These are phyloP conservation scores for Solanum chiquidenum DNA, from an alignment of 257 asterid species.

Conservation along the genomic window DNA sequence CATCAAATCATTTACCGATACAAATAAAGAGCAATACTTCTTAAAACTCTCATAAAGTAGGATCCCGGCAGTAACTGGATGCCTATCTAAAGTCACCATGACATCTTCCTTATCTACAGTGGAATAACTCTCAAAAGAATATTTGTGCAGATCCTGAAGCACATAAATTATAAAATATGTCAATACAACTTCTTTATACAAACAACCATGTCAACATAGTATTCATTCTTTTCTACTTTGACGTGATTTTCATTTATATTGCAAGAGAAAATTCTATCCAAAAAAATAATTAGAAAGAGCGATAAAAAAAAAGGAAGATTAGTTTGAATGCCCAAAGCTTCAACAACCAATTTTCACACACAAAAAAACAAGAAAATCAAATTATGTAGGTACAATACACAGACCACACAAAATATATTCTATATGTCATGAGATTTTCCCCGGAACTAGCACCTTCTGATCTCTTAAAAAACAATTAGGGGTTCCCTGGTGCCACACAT, in stretches of 20 bases:
- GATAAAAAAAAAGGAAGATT: background rate
- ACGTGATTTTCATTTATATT: slow-evolving; percentile 1
- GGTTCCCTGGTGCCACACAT: background rate
- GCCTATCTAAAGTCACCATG: too few relatives aligned
- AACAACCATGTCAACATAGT: background rate
- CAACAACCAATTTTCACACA: background rate
- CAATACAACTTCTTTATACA: background rate
- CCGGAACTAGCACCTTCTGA: background rate
- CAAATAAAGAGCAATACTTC: too few relatives aligned
- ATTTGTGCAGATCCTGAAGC: too few relatives aligned
- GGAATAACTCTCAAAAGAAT: too few relatives aligned
- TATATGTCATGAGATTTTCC: background rate
- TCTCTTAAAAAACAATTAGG: background rate
- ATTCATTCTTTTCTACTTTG: background rate
- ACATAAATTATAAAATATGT: too few relatives aligned
- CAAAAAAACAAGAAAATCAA: background rate
- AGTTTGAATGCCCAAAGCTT: background rate
- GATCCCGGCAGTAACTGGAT: too few relatives aligned
- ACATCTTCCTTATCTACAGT: too few relatives aligned
- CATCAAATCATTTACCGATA: too few relatives aligned
- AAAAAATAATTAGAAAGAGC: background rate
- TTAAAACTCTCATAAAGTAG: too few relatives aligned
- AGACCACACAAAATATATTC: slow-evolving; percentile 6
- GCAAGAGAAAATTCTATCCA: background rate
- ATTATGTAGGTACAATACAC: background rate